phyloP scores from a whole-genome alignment of 2,329 filamentous ascomycete genomes.

The Phyllosticta paracitricarpa region DNA sequence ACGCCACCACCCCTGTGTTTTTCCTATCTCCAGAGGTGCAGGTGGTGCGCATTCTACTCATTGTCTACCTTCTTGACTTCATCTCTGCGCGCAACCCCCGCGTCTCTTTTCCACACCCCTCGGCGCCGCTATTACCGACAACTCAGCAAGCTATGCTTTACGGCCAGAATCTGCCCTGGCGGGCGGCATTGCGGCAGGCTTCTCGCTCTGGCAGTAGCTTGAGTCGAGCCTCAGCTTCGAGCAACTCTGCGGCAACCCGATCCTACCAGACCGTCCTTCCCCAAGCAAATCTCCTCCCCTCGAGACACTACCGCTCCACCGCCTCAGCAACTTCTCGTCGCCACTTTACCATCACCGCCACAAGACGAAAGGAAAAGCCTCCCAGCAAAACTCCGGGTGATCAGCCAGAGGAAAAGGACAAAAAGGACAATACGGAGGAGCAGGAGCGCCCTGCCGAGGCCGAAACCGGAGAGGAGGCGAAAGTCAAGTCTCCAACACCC shows the following conservation, averaged over 20 bases:
- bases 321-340: slow-evolving; percentile 25
- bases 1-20: slow-evolving; percentile 1
- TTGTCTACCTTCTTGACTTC: neutral
- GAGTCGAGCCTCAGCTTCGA: neutral
- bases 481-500: slow-evolving; percentile 40
- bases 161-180: slow-evolving; percentile 56
- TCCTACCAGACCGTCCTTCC: neutral
- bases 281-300: slow-evolving; percentile 11
- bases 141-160: slow-evolving; percentile 43
- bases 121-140: neutral
- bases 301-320: slow-evolving; percentile 25
- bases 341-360: slow-evolving; percentile 16
- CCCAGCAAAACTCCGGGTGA: slow-evolving; percentile 38
- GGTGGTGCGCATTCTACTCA: neutral
- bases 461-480: slow-evolving; percentile 30
- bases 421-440: slow-evolving; percentile 29
- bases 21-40: neutral
- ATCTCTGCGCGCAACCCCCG: neutral
- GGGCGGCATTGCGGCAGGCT: slow-evolving; percentile 46
- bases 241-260: neutral
- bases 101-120: neutral
- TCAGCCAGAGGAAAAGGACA: slow-evolving; percentile 35
- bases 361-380: slow-evolving; percentile 42
- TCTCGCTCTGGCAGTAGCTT: slow-evolving; percentile 28
- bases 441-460: slow-evolving; percentile 33